These are phyloP conservation scores for Oryza meridionalis DNA, from an alignment of 176 grass and related monocot species.

Conservation along the genomic window DNA sequence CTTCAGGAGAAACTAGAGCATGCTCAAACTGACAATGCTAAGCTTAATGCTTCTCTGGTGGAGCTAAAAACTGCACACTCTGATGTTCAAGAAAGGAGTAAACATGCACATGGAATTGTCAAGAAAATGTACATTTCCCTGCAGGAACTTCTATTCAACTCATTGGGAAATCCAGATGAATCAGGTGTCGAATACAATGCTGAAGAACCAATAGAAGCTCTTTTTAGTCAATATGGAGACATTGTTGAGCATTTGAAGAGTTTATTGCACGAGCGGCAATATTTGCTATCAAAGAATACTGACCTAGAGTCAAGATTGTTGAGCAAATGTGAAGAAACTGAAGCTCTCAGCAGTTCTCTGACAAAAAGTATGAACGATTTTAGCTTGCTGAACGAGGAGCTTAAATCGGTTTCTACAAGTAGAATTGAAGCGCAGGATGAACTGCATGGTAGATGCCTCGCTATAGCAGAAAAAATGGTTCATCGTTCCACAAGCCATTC, in stretches of 20 bases:
- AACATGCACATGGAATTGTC: slow-evolving; percentile 50
- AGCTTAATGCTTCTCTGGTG: slow-evolving; percentile 49
- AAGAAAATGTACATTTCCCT: slow-evolving; percentile 60
- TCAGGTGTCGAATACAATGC: slow-evolving; percentile 37
- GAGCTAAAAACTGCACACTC: slow-evolving; percentile 45
- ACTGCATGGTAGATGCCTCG: slow-evolving; percentile 63
- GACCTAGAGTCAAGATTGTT: slow-evolving; percentile 64
- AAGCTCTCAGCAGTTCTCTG: slow-evolving; percentile 73
- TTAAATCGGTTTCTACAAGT: slow-evolving; percentile 60
- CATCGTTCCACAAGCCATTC: slow-evolving; percentile 35
- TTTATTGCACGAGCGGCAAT: slow-evolving; percentile 54
- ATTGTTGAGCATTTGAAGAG: slow-evolving; percentile 62
- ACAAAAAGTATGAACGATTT: slow-evolving; percentile 67
- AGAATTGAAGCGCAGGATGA: slow-evolving; percentile 56
- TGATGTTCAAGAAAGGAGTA: slow-evolving; percentile 59
- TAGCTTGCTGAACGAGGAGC: slow-evolving; percentile 58
- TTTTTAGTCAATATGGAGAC: slow-evolving; percentile 58
- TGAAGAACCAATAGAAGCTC: slow-evolving; percentile 49
- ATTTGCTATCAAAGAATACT: slow-evolving; percentile 51
- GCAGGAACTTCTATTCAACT: slow-evolving; percentile 53
- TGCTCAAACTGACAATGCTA: slow-evolving; percentile 60
- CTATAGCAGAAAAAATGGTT: slow-evolving; percentile 63
- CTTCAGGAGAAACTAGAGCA: slow-evolving; percentile 56
- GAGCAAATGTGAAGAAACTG: slow-evolving; percentile 74
- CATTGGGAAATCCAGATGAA: slow-evolving; percentile 47